Evolutionary conservation across 176 grass and related monocot species (phyloP).

Genomic region (Bromus sterilis): DNA sequence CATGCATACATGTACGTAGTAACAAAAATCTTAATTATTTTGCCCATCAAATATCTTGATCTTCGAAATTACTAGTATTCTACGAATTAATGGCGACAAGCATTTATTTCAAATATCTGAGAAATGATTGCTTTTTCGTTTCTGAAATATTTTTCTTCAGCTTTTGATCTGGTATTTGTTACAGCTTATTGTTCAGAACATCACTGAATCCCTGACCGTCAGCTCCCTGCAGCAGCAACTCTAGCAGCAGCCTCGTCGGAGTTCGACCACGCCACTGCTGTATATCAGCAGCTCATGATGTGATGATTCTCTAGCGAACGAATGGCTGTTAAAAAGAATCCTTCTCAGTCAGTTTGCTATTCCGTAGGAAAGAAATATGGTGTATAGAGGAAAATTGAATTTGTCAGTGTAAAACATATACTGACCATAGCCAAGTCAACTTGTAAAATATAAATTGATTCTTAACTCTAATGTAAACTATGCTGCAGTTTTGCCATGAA

Average conservation of each 20-base stretch:
- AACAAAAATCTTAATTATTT: not conserved
- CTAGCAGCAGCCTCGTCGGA: constrained; percentile 4
- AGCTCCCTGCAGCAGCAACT: constrained; percentile 37
- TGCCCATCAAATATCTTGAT: not conserved
- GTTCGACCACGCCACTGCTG: not conserved
- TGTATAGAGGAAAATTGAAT: constrained; percentile 21
- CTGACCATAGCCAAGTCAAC: constrained; percentile 26
- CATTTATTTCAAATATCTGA: not conserved
- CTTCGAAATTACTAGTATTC: not conserved
- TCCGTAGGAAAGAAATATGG: constrained; percentile 7
- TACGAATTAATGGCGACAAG: not conserved
- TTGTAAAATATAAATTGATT: constrained; percentile 26
- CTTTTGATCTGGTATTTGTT: not conserved
- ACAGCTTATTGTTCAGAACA: not conserved
- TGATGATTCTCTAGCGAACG: not conserved
- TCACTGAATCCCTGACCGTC: constrained; percentile 40
- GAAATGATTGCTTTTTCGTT: not conserved
- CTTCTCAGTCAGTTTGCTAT: not conserved
- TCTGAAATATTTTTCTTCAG: not conserved
- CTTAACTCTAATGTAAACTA: constrained; percentile 27
- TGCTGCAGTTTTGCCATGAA: constrained; percentile 18
- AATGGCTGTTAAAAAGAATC: not conserved
- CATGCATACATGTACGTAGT: too few relatives aligned
- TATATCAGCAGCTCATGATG: constrained; percentile 23
- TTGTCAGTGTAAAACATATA: constrained; percentile 37